These are phyloP conservation scores for Lactifluus subvellereus DNA, from an alignment of 768 basidiomycete genomes.

Conservation along the genomic window DNA sequence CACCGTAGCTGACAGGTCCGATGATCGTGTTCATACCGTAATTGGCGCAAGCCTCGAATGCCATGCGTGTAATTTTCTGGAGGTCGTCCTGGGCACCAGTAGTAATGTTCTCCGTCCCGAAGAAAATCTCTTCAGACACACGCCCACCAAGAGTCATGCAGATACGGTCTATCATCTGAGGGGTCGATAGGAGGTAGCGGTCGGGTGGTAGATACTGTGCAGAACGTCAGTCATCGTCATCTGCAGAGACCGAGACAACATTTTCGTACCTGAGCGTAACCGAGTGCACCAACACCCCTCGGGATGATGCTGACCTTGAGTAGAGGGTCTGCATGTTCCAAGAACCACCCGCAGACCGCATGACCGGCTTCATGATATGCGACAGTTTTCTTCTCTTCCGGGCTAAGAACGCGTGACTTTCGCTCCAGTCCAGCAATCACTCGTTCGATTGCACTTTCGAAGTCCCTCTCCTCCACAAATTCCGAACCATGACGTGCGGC, in stretches of 20 bases:
- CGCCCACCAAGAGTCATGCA: constrained; percentile 98
- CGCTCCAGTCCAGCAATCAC: constrained; percentile 96
- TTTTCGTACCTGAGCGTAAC: constrained; percentile 79
- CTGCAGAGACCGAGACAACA: neutral
- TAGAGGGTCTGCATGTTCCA: constrained; percentile 94
- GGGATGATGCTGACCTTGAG: constrained; percentile 99
- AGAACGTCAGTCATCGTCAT: constrained; percentile 9
- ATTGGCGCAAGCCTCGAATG: constrained; percentile 90
- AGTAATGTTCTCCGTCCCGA: constrained; percentile 85
- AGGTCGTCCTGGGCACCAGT: constrained; percentile 98
- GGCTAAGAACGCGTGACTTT: constrained; percentile 88
- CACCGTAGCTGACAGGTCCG: constrained; percentile 95
- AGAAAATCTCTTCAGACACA: constrained; percentile 98
- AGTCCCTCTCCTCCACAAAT: constrained; percentile 74
- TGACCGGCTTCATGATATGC: constrained; percentile 99
- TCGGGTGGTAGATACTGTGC: constrained; percentile 88
- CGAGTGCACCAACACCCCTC: constrained; percentile 89
- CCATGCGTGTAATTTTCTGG: constrained; percentile 97
- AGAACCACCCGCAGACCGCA: constrained; percentile 97
- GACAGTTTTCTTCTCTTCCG: constrained; percentile 97
- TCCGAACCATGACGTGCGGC: constrained; percentile 85
- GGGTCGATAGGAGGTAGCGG: constrained; percentile 90
- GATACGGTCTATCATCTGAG: constrained; percentile 92
- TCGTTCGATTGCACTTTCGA: constrained; percentile 96
- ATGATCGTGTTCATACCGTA: constrained; percentile 96